Evolutionary conservation across 1,284 basidiomycete genomes (phyloP).

Genomic region (Malassezia equina): DNA sequence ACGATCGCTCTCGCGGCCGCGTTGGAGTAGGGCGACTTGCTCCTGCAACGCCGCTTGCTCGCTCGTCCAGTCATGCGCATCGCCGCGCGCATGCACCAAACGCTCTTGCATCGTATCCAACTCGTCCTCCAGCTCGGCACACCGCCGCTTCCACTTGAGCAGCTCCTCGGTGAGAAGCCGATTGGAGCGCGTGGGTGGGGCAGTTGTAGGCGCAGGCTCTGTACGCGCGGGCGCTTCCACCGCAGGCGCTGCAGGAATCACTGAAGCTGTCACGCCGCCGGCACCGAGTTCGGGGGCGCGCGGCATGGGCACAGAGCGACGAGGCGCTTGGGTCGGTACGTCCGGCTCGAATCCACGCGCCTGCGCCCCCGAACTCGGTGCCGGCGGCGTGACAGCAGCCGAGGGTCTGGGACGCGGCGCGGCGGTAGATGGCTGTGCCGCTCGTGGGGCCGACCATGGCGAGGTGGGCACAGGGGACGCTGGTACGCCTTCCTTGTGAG

Average conservation of each 20-base stretch:
- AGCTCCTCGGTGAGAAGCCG: slow-evolving; percentile 15
- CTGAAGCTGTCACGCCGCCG: too few relatives aligned
- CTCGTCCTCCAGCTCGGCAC: slow-evolving; percentile 12
- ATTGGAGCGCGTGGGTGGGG: slow-evolving; percentile 11
- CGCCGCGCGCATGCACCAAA: not conserved
- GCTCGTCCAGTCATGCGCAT: not conserved
- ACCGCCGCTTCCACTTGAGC: slow-evolving; percentile 15
- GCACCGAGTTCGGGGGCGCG: not conserved
- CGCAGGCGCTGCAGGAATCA: not conserved
- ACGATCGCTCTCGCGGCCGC: slow-evolving; percentile 11
- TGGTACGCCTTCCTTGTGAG: not conserved
- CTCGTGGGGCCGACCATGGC: not conserved
- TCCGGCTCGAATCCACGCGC: too few relatives aligned
- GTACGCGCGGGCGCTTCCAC: not conserved
- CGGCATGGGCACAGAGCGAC: not conserved
- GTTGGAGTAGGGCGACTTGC: slow-evolving; percentile 3
- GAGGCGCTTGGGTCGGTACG: not conserved
- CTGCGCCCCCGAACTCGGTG: too few relatives aligned
- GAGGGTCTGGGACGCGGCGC: too few relatives aligned
- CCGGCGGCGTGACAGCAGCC: too few relatives aligned
- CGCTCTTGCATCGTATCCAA: not conserved
- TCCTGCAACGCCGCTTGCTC: slow-evolving; percentile 1
- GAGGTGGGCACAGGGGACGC: not conserved
- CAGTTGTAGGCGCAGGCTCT: not conserved
- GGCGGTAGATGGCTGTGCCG: not conserved